phyloP scores from a whole-genome alignment of 139 green algal species.

The Chlorella sp. region DNA sequence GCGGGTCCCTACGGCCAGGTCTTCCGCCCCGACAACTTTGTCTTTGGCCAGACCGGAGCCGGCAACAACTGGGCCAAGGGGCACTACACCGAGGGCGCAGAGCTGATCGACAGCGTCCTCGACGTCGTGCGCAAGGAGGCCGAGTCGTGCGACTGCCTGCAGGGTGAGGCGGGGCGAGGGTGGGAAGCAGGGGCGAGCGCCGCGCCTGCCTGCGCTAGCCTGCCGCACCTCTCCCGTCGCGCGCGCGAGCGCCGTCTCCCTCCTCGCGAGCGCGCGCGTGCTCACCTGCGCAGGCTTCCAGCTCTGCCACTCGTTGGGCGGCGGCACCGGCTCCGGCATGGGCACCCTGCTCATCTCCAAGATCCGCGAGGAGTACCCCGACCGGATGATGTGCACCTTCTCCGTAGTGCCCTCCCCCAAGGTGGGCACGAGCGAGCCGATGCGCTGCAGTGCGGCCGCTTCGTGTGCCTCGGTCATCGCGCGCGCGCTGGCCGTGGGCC shows the following conservation, averaged over 20 bases:
- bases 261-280: neutral
- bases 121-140: slow-evolving; percentile 99
- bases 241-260: neutral
- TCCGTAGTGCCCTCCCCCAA: slow-evolving; percentile 99
- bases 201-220: too few relatives aligned
- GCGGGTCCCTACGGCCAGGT: slow-evolving; percentile 96
- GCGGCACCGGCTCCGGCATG: slow-evolving; percentile 96
- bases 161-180: slow-evolving; percentile 68
- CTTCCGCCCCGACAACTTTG: slow-evolving; percentile 96
- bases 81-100: slow-evolving; percentile 99
- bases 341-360: slow-evolving; percentile 93
- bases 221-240: too few relatives aligned
- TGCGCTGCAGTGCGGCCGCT: too few relatives aligned
- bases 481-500: too few relatives aligned
- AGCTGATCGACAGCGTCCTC: slow-evolving; percentile 97
- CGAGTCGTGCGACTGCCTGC: slow-evolving; percentile 97
- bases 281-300: slow-evolving; percentile 82
- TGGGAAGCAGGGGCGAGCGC: neutral
- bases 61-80: slow-evolving; percentile 99
- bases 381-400: slow-evolving; percentile 99
- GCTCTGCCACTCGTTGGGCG: slow-evolving; percentile 95
- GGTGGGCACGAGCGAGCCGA: slow-evolving; percentile 32
- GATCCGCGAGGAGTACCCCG: slow-evolving; percentile 91
- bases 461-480: too few relatives aligned
- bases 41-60: slow-evolving; percentile 95